Percentiles rank a stretch among this genome's conserved stretches.
Evolutionary conservation across 805 yeast species (phyloP).

Genomic region (Candida odintsovae): DNA sequence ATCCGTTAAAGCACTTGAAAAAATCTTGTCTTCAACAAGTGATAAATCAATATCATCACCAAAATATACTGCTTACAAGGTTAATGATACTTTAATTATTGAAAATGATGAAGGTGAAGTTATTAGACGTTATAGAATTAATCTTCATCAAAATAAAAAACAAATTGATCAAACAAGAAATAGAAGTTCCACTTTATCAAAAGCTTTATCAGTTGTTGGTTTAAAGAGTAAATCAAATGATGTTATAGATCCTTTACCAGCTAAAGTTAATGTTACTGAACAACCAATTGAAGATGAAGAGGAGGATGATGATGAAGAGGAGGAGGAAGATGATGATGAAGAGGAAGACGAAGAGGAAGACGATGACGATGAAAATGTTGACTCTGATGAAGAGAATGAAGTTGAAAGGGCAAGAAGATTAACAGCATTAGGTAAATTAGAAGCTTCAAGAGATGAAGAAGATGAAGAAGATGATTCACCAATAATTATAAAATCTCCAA

Average conservation of each 20-base stretch:
- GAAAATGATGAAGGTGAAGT: slow-evolving; percentile 93
- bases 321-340: slow-evolving; percentile 14
- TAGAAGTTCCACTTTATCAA: slow-evolving; percentile 35
- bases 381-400: slow-evolving; percentile 48
- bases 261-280: background rate
- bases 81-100: slow-evolving; percentile 71
- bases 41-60: slow-evolving; percentile 8
- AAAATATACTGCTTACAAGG: slow-evolving; percentile 62
- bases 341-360: slow-evolving; percentile 18
- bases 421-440: slow-evolving; percentile 44
- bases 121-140: slow-evolving; percentile 73
- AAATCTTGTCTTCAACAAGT: slow-evolving; percentile 4
- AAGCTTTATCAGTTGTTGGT: slow-evolving; percentile 53
- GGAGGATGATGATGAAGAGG: slow-evolving; percentile 22
- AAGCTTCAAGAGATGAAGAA: slow-evolving; percentile 34
- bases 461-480: slow-evolving; percentile 40
- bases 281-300: slow-evolving; percentile 6
- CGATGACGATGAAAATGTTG: slow-evolving; percentile 15
- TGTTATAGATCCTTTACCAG: background rate
- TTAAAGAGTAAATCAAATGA: slow-evolving; percentile 25
- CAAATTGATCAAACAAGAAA: slow-evolving; percentile 9
- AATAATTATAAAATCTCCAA: background rate
- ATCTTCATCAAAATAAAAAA: slow-evolving; percentile 36
- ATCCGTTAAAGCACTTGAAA: slow-evolving; percentile 11
- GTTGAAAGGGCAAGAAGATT: slow-evolving; percentile 60